phyloP scores from a whole-genome alignment of 2,329 filamentous ascomycete species.

The Aspergillus sp. region DNA sequence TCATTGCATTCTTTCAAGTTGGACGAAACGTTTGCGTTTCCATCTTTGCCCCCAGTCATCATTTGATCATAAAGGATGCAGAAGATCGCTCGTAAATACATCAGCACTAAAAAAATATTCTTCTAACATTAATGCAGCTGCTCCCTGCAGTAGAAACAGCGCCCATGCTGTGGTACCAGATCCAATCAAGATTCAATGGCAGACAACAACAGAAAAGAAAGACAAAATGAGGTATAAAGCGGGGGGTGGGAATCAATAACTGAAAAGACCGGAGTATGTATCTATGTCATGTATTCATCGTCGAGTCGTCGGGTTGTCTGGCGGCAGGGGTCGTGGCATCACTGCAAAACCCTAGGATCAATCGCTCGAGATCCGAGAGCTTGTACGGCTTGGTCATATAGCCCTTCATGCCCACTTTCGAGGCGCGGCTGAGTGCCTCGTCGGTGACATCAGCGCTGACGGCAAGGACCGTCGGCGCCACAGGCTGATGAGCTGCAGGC shows the following conservation, averaged over 20 bases:
- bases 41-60: slow-evolving; percentile 1
- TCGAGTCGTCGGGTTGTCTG: slow-evolving; percentile 18
- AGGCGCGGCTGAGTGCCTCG: slow-evolving; percentile 61
- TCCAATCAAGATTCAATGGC: slow-evolving; percentile 3
- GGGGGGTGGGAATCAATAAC: slow-evolving; percentile 7
- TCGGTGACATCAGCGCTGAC: slow-evolving; percentile 70
- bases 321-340: slow-evolving; percentile 9
- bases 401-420: slow-evolving; percentile 65
- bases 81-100: slow-evolving; percentile 2
- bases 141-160: slow-evolving; percentile 2
- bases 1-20: neutral
- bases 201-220: slow-evolving; percentile 11
- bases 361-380: slow-evolving; percentile 61
- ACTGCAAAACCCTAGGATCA: slow-evolving; percentile 56
- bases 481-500: slow-evolving; percentile 31
- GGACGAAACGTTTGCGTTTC: neutral
- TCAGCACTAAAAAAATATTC: slow-evolving; percentile 11
- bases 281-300: slow-evolving; percentile 22
- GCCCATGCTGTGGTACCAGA: neutral
- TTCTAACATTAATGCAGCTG: slow-evolving; percentile 2
- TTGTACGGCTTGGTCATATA: slow-evolving; percentile 71
- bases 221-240: slow-evolving; percentile 13
- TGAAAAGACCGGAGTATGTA: slow-evolving; percentile 1
- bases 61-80: slow-evolving; percentile 9
- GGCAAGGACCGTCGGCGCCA: slow-evolving; percentile 56